Base-by-base conservation (phyloP, 2,329 filamentous ascomycete genomes). In the Coleophoma eucalyptorum region DNA sequence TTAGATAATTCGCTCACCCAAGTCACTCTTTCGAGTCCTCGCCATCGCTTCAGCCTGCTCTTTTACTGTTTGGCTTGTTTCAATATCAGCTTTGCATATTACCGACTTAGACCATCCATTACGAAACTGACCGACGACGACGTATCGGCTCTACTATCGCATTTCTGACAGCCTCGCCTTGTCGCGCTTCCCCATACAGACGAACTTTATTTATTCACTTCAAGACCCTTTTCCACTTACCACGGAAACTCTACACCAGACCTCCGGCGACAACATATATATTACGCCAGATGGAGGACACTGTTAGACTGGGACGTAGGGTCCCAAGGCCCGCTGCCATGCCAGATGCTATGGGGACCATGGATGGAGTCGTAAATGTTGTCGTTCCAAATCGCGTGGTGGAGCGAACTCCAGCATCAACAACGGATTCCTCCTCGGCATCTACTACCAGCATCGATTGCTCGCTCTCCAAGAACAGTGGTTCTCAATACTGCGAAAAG, bases 401-500 rank as follows among this genome's bases (percentile, higher is more conserved):
- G 15, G 58, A 60, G 45, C 58, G 55, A 50, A 55, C 48, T 43
- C 47, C 54, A 33, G 53, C 55, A 15, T 56, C 61, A 8, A 54
- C 63, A 20, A 61, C 57, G 5, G 44, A 55, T 4, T 50, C 58
- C 5, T 52, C 55, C 15, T 53, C 59, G 1, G 45, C 47, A 6
- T 50, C 51, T 49, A 59, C 46, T 57, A 68, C 55, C n/a, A 60
- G 57, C 20, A 11, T 44, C 10, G 42, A 44, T 15, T 44, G 42
- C 31, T 26, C 19, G 31, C 42, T 44, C 8, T 12, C 18, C 19
- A n/a, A 21, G 42, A 44, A 44, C 42, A 70, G 67, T 53, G 61
- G 59, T 13, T 62, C 68, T 20, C 71, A 76, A 51, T 69, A 72
- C 3, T 87, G 84, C 63, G 80, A 87, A 59, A 87, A 84, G 64